These are phyloP conservation scores for Porphyrellus sp. DNA, from an alignment of 1,284 basidiomycete genomes.

Conservation along the genomic window DNA sequence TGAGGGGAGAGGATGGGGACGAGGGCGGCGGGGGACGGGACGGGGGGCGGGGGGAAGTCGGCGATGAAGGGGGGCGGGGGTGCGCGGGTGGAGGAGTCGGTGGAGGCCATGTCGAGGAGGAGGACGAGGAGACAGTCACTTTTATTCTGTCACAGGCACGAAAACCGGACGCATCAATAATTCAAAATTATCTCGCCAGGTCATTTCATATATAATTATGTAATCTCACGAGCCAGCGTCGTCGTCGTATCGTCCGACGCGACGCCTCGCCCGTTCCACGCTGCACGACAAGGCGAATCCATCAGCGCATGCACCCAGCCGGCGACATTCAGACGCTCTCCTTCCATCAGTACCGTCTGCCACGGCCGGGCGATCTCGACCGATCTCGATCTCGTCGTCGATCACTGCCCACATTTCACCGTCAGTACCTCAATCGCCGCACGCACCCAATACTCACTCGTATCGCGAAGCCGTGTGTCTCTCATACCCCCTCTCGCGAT, in stretches of 20 bases:
- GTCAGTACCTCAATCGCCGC: conserved; percentile 11
- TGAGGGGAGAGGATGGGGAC: conserved; percentile 26
- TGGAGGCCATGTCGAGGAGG: not conserved
- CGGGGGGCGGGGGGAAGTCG: conserved; percentile 36
- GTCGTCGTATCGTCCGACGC: not conserved
- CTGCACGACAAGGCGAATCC: conserved; percentile 22
- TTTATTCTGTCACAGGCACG: conserved; percentile 40
- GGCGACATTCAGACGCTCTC: not conserved
- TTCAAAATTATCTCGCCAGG: conserved; percentile 26
- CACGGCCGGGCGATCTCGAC: conserved; percentile 70
- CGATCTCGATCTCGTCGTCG: conserved; percentile 71
- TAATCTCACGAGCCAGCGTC: conserved; percentile 1
- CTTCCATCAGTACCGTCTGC: conserved; percentile 54
- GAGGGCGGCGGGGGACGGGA: conserved; percentile 21
- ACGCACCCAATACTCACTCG: conserved; percentile 53
- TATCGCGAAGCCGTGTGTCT: conserved; percentile 67
- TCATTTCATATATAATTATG: conserved; percentile 24
- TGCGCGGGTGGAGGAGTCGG: not conserved
- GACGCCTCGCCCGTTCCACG: conserved; percentile 28
- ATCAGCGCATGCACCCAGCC: conserved; percentile 9
- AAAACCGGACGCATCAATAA: conserved; percentile 26
- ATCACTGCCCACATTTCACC: conserved; percentile 38
- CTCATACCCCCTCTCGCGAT: conserved; percentile 66
- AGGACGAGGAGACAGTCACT: conserved; percentile 30
- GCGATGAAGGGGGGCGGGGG: conserved; percentile 36